phyloP scores from a whole-genome alignment of 2,329 filamentous ascomycete genomes.

The Verticillium longisporum region DNA sequence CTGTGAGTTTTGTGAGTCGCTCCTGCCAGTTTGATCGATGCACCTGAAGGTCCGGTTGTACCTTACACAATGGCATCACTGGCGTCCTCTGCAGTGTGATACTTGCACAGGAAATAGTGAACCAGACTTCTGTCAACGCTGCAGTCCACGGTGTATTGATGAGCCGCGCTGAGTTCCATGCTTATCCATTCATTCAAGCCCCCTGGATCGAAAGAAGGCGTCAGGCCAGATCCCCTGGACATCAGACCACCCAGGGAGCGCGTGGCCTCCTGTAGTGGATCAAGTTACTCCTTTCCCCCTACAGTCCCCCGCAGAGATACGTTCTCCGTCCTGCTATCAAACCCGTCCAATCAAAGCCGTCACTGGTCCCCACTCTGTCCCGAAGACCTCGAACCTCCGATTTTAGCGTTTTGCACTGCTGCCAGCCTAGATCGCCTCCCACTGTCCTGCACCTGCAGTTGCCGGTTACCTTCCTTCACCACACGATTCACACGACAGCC shows the following conservation, averaged over 20 bases:
- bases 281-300: neutral
- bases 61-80: no score
- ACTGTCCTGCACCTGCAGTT: neutral
- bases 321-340: neutral
- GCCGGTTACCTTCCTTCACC: neutral
- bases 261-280: neutral
- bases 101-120: no score
- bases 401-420: neutral
- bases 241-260: neutral
- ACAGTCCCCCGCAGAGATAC: neutral
- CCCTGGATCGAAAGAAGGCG: neutral
- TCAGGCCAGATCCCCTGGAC: slow-evolving; percentile 1
- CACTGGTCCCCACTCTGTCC: neutral
- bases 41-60: no score
- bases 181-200: neutral
- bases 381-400: slow-evolving; percentile 3
- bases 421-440: neutral
- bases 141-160: no score
- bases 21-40: no score
- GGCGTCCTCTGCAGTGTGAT: no score
- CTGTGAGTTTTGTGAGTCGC: neutral
- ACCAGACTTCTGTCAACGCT: no score
- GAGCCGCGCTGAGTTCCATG: no score
- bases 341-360: neutral
- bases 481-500: neutral